Evolutionary conservation across 2,329 filamentous ascomycete species (phyloP), one percentile per base, ranked within the genome.

Genomic region (Fusarium sp.): DNA sequence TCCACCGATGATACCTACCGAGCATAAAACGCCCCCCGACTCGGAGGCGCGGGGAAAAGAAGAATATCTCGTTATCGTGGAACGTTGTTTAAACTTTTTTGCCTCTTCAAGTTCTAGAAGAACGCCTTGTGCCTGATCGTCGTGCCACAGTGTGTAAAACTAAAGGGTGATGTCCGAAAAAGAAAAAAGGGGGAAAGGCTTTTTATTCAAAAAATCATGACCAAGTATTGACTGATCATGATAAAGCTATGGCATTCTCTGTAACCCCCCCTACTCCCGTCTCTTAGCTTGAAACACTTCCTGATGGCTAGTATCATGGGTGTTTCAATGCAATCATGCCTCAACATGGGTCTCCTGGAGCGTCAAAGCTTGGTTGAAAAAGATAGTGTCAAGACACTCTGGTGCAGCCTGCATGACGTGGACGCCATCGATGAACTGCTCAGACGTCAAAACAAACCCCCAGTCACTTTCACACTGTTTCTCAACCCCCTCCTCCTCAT

Each of bases 1-100:
- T 57, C 58, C 64, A 58, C 63, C 53, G 63, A 42, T 6, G 62
- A 55, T 67, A 33, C 51, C 33, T 58, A 6, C 59, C 29, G 38
- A 42, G 11, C 10, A 40, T 40, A 6, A 20, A 38, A 42, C 38
- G 38, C 38, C 38, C 11, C 36, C 36, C 38, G 55, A 25, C 40
- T 64, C 38, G 25, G 34, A 59, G 20, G 16, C 51, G 34, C 16
- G 33, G 29, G 38, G 38, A 33, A 42, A 36, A 23, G 13, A 9
- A 29, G 14, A 54, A n/a, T 14, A 5, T 20, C 20, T 31, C 16
- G 13, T 25, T n/a, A 5, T 62, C 18, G 20, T 36, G 16, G 23
- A 38, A 38, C 14, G 10, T 36, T 13, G 14, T 8, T 27, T 20
- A 46, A n/a, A 46, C 14, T 11, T 38, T 16, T 42, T 40, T 40